Percentiles rank a stretch among this genome's conserved stretches.
Conservation (phyloP, 495 filamentous ascomycete genomes). For the Lineolata rhizophorae region DNA sequence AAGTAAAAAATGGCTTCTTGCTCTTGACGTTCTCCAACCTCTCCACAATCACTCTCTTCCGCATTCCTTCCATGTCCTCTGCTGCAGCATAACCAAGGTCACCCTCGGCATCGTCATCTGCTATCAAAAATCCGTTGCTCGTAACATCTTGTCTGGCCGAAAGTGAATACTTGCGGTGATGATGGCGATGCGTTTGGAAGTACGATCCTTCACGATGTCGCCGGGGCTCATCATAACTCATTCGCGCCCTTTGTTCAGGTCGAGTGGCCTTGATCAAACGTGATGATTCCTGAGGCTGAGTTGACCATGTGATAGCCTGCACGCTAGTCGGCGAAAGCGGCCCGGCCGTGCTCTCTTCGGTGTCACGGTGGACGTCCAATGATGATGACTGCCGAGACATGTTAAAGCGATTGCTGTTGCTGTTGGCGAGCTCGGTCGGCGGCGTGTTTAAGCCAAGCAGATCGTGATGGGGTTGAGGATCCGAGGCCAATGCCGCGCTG, state of each 20-base stretch:
- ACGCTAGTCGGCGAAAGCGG: conserved; percentile 15
- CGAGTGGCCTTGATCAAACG: too few relatives aligned
- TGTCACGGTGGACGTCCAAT: conserved; percentile 18
- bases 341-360: conserved; percentile 17
- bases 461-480: conserved; percentile 37
- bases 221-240: conserved; percentile 22
- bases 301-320: conserved; percentile 12
- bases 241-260: conserved; percentile 5
- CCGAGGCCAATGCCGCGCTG: conserved; percentile 42
- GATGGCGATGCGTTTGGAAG: too few relatives aligned
- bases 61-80: conserved; percentile 74
- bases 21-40: conserved; percentile 84
- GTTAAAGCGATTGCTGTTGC: conserved; percentile 61
- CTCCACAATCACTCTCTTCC: conserved; percentile 90
- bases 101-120: conserved; percentile 64
- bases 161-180: background rate
- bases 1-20: conserved; percentile 89
- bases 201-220: conserved; percentile 5
- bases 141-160: too few relatives aligned
- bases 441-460: conserved; percentile 48
- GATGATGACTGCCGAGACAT: conserved; percentile 34
- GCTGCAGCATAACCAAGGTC: conserved; percentile 89
- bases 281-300: too few relatives aligned
- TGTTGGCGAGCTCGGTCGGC: conserved; percentile 19
- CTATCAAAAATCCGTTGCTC: too few relatives aligned